These are phyloP conservation scores for Aspergillaceae sp. DNA, from an alignment of 2,329 filamentous ascomycete genomes.

Conservation along the genomic window DNA sequence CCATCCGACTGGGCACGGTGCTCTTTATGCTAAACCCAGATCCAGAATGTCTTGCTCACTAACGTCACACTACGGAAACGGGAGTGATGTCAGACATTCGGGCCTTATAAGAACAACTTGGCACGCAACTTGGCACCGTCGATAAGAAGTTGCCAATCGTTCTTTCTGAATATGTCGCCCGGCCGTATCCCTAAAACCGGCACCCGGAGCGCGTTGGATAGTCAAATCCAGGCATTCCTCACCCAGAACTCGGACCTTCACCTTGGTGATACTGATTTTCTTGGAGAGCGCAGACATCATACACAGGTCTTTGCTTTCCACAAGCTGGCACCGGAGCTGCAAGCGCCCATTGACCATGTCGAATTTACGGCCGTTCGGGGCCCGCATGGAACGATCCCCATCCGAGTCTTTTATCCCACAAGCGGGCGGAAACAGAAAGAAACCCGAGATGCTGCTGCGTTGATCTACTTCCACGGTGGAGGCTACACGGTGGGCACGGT, in stretches of 20 bases:
- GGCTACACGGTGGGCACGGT: conserved; percentile 32
- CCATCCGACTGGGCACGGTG: too few relatives aligned
- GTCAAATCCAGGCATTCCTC: background rate
- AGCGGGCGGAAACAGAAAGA: background rate
- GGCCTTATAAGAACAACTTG: too few relatives aligned
- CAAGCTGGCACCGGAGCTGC: background rate
- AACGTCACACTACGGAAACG: too few relatives aligned
- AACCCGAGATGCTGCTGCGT: conserved; percentile 14
- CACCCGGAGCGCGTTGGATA: background rate
- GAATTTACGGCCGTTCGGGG: conserved; percentile 26
- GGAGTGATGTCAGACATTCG: too few relatives aligned
- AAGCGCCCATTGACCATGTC: conserved; percentile 20
- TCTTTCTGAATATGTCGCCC: background rate
- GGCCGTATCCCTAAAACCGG: background rate
- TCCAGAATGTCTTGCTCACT: too few relatives aligned
- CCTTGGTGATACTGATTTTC: background rate
- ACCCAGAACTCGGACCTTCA: background rate
- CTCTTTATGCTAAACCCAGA: too few relatives aligned
- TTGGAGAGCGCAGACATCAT: background rate
- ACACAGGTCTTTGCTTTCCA: background rate
- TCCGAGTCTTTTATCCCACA: conserved; percentile 26
- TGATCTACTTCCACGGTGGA: conserved; percentile 33
- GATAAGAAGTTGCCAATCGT: too few relatives aligned
- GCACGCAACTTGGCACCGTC: too few relatives aligned
- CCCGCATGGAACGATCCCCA: conserved; percentile 25